Conservation (phyloP, 176 grass and related monocot species). For the Musa schizocarpa region DNA sequence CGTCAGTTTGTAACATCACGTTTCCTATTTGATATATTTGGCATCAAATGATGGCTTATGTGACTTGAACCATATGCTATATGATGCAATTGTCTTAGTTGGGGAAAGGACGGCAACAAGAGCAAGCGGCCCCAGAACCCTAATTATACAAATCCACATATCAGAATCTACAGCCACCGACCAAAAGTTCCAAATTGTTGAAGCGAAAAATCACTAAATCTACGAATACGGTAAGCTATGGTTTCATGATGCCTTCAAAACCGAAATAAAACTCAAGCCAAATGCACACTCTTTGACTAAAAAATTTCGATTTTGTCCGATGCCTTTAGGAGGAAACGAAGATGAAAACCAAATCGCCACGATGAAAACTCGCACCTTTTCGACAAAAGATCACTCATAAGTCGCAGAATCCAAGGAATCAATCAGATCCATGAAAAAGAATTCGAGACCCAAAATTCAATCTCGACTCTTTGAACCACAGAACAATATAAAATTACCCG, state of each 20-base stretch:
- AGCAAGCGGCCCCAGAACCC: background rate
- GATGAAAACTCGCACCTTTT: background rate
- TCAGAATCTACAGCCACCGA: background rate
- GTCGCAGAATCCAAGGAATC: no score
- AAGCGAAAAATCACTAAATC: background rate
- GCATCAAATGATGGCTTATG: background rate
- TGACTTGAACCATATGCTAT: background rate
- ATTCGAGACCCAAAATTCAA: no score
- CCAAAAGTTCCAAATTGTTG: background rate
- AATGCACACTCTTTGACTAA: background rate
- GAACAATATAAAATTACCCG: slow-evolving; percentile 33
- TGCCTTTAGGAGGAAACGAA: background rate
- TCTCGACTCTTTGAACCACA: background rate
- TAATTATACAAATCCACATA: background rate
- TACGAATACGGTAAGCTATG: background rate
- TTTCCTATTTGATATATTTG: no score
- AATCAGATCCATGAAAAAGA: no score
- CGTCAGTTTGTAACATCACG: no score
- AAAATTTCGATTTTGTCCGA: background rate
- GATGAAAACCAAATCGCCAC: background rate
- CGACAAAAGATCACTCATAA: background rate
- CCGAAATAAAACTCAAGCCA: background rate
- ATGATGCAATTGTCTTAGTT: background rate
- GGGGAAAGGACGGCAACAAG: background rate
- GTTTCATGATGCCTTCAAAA: background rate